Evolutionary conservation across 352 stramenopile genomes (phyloP).

Genomic region (Plasmopara muralis): DNA sequence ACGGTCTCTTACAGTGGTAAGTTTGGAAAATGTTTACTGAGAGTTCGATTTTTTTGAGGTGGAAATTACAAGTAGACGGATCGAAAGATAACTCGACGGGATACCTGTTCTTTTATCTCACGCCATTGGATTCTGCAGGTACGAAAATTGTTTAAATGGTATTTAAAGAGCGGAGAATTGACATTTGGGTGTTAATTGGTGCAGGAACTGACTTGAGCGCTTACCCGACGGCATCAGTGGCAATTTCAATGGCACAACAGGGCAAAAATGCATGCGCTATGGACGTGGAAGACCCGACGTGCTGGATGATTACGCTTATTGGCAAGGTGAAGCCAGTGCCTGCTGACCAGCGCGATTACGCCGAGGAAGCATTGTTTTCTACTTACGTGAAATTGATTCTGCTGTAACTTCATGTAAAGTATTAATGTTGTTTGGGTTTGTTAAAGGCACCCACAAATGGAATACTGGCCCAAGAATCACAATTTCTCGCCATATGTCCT

Average conservation of each 20-base stretch:
- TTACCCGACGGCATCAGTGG: slow-evolving; percentile 47
- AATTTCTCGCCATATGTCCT: slow-evolving; percentile 48
- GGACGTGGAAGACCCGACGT: slow-evolving; percentile 66
- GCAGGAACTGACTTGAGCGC: slow-evolving; percentile 39
- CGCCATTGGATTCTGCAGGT: slow-evolving; percentile 40
- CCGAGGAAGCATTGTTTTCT: slow-evolving; percentile 59
- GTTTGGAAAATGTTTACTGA: no score
- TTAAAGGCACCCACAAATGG: slow-evolving; percentile 61
- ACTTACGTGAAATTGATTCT: slow-evolving; percentile 29
- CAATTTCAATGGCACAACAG: slow-evolving; percentile 55
- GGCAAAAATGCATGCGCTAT: slow-evolving; percentile 48
- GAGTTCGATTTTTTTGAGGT: no score
- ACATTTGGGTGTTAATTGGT: slow-evolving; percentile 1
- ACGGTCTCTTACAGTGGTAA: slow-evolving; percentile 69
- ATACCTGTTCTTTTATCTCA: slow-evolving; percentile 70
- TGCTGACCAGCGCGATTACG: slow-evolving; percentile 34
- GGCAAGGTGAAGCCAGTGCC: slow-evolving; percentile 44
- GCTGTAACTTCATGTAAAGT: not conserved
- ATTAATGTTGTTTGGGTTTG: slow-evolving; percentile 1
- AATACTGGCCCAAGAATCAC: slow-evolving; percentile 51
- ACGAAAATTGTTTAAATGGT: not conserved
- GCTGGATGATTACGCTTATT: slow-evolving; percentile 56
- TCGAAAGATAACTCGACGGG: slow-evolving; percentile 43
- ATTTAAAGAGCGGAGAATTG: not conserved
- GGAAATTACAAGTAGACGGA: slow-evolving; percentile 32